Conservation (phyloP, 78 protist species). For the Monocercomonoides exilis region DNA sequence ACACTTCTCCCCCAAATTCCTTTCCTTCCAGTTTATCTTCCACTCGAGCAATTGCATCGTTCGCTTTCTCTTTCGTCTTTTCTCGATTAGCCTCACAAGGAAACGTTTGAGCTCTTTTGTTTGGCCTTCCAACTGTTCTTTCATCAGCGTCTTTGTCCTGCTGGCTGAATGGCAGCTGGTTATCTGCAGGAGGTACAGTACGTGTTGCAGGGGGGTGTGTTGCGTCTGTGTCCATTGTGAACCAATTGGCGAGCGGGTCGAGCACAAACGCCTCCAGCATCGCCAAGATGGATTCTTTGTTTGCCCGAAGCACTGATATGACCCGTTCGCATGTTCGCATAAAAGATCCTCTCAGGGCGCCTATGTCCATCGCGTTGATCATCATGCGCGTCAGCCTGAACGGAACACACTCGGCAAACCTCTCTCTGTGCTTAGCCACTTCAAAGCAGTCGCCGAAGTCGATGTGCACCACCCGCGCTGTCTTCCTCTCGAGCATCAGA, state of each 20-base stretch:
- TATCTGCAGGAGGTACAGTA: not conserved
- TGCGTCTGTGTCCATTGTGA: not conserved
- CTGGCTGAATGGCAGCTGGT: not conserved
- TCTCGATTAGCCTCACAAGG: not conserved
- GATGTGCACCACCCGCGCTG: constrained; percentile 55
- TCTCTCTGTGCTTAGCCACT: constrained; percentile 34
- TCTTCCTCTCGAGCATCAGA: constrained; percentile 81
- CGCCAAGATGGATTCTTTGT: constrained; percentile 38
- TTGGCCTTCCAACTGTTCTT: not conserved
- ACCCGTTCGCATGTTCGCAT: constrained; percentile 20
- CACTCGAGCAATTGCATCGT: not conserved
- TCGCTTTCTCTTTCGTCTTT: not conserved
- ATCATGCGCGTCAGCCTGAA: constrained; percentile 72
- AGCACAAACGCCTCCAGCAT: constrained; percentile 63
- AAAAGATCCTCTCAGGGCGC: constrained; percentile 37
- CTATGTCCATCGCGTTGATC: constrained; percentile 61
- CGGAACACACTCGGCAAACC: constrained; percentile 60
- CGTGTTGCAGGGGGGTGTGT: not conserved
- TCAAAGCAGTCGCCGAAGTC: constrained; percentile 47
- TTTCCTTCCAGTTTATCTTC: not conserved
- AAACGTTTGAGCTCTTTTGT: no score
- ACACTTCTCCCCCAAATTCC: not conserved
- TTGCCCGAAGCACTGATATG: constrained; percentile 28
- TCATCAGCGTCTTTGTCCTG: not conserved
- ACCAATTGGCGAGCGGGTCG: constrained; percentile 50